phyloP scores from a whole-genome alignment of 2,329 filamentous ascomycete species.

The Biscogniauxia sp. region DNA sequence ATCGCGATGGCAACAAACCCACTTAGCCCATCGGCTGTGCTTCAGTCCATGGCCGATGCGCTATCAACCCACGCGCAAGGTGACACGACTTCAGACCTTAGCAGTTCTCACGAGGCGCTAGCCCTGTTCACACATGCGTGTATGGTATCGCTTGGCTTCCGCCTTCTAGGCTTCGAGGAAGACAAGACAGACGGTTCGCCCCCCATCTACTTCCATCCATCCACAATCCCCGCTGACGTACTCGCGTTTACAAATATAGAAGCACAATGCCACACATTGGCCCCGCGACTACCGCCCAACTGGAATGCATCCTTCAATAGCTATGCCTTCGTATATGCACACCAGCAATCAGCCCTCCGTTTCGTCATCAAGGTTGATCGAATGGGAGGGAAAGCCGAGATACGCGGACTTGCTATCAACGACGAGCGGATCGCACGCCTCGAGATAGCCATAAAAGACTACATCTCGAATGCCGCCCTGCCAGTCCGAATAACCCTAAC shows the following conservation, averaged over 20 bases:
- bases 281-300: conserved; percentile 65
- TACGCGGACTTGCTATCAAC: conserved; percentile 74
- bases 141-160: conserved; percentile 77
- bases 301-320: conserved; percentile 77
- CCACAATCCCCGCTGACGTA: background rate
- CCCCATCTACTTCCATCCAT: background rate
- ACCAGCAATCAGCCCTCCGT: conserved; percentile 79
- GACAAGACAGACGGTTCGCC: conserved; percentile 66
- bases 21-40: conserved; percentile 44
- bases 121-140: conserved; percentile 82
- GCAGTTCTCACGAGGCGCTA: conserved; percentile 75
- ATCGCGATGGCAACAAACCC: conserved; percentile 33
- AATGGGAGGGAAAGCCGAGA: conserved; percentile 78
- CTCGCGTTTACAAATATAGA: conserved; percentile 39
- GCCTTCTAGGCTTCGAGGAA: conserved; percentile 79
- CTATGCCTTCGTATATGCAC: conserved; percentile 82
- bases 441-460: conserved; percentile 73
- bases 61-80: conserved; percentile 52
- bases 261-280: conserved; percentile 53
- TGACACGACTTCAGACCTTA: conserved; percentile 61
- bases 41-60: conserved; percentile 58
- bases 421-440: conserved; percentile 79
- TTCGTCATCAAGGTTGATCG: conserved; percentile 81
- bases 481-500: conserved; percentile 55
- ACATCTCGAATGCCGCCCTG: conserved; percentile 59